phyloP scores from a whole-genome alignment of 1,139 yeast species.

The Nadsonia commutata region DNA sequence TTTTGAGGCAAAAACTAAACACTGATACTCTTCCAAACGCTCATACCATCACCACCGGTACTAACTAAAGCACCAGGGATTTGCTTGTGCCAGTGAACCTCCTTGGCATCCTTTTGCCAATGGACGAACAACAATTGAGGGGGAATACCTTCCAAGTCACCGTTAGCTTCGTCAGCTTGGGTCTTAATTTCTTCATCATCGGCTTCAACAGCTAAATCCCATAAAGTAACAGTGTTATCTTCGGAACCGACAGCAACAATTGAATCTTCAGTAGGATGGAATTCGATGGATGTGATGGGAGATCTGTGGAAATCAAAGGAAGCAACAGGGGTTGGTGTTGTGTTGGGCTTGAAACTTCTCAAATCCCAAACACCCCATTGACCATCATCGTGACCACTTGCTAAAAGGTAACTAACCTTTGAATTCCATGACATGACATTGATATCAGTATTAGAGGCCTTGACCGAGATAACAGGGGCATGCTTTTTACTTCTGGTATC shows the following conservation, averaged over 20 bases:
- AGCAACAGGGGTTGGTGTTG: constrained; percentile 63
- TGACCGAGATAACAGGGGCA: constrained; percentile 75
- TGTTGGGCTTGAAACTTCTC: constrained; percentile 43
- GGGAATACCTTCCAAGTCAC: constrained; percentile 81
- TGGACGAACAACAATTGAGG: constrained; percentile 93
- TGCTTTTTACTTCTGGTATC: constrained; percentile 90
- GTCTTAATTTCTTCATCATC: constrained; percentile 19
- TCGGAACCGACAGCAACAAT: constrained; percentile 92
- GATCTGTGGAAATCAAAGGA: constrained; percentile 83
- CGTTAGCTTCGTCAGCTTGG: constrained; percentile 19
- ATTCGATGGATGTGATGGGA: constrained; percentile 82
- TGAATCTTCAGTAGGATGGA: constrained; percentile 91
- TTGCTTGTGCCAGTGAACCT: constrained; percentile 95
- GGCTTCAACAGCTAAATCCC: constrained; percentile 33
- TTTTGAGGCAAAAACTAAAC: constrained; percentile 32
- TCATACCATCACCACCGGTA: constrained; percentile 91
- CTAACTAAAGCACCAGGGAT: constrained; percentile 91
- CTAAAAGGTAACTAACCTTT: constrained; percentile 71
- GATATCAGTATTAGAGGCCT: constrained; percentile 71
- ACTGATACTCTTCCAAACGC: constrained; percentile 92
- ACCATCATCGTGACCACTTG: constrained; percentile 97
- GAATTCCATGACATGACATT: constrained; percentile 95
- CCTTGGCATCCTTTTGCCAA: constrained; percentile 96
- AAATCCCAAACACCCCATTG: constrained; percentile 97
- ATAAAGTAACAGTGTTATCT: constrained; percentile 88